Evolutionary conservation across 768 basidiomycete species (phyloP), one percentile per base, ranked within the genome.

Genomic region (Hypholoma sublateritium): DNA sequence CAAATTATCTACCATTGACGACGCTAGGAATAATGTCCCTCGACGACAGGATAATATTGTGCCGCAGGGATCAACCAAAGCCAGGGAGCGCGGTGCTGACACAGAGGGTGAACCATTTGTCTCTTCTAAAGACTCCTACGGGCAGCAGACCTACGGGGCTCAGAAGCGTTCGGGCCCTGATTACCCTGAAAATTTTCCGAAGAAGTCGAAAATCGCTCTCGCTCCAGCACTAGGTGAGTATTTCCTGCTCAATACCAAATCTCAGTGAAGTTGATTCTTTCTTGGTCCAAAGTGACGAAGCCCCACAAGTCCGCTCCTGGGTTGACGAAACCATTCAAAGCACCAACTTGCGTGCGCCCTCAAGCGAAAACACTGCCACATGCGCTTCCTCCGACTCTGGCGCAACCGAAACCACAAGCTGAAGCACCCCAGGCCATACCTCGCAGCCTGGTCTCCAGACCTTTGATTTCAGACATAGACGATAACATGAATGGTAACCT

Each of bases 291-390:
- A 64, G 63, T 62, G 4, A 62, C 63, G 2, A 64, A 59, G 43
- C 60, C 63, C 11, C 58, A 58, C 42, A 52, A 45, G 19, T 64
- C 63, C 74, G 57, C 56, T 1, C 56, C 55, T 32, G 42, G 54
- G 2, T 43, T 64, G 11, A 56, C 63, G 42, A 86, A 82, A 64
- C 85, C 85, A 2, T 80, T 79, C 63, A 78, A 74, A 62, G 65
- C 77, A 1, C 82, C 83, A 1, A 76, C 72, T 8, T 66, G 64
- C 24, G 56, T 65, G 16, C 62, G 56, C 43, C 56, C 62, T 21
- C 50, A 57, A 9, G 50, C 56, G 19, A 63, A 57, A 22, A 16
- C 39, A 35, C 43, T 12, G 47, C 28, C 28, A 32, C 28, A 7
- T 32, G 2, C 5, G 11, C 35, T 49, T 4, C 41, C 22, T 34